Evolutionary conservation across 73 alveolate species (phyloP).

Genomic region (Paramecium bursaria): DNA sequence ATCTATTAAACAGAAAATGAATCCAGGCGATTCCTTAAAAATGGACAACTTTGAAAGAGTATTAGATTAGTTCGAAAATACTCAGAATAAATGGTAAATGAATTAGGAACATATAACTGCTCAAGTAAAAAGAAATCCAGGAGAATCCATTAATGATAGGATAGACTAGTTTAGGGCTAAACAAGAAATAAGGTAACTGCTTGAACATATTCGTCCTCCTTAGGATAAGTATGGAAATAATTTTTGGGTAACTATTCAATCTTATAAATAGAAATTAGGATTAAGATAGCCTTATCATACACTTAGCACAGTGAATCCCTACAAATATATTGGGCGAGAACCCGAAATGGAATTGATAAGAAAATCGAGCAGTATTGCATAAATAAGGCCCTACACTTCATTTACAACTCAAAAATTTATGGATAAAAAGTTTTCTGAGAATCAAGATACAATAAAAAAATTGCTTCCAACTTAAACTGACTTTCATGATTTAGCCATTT

Average conservation of each 20-base stretch:
- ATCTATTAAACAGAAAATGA: background rate
- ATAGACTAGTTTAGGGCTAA: constrained; percentile 7
- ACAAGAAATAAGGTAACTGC: constrained; percentile 9
- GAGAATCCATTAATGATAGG: constrained; percentile 22
- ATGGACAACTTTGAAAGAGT: constrained; percentile 28
- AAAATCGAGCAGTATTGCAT: background rate
- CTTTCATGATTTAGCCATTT: too few relatives aligned
- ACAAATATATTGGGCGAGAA: background rate
- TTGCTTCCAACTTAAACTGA: constrained; percentile 43
- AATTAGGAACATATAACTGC: background rate
- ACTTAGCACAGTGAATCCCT: background rate
- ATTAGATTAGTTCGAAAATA: constrained; percentile 9
- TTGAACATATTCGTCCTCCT: constrained; percentile 14
- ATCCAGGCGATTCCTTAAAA: constrained; percentile 22
- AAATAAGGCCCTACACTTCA: constrained; percentile 21
- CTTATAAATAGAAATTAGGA: constrained; percentile 8
- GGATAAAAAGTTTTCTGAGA: constrained; percentile 51
- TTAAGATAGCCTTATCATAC: constrained; percentile 7
- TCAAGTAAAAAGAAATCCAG: constrained; percentile 2
- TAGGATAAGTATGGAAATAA: constrained; percentile 34
- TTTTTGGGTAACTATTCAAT: constrained; percentile 15
- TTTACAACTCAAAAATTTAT: constrained; percentile 4
- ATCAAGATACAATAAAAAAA: constrained; percentile 21
- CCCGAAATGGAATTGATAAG: constrained; percentile 39
- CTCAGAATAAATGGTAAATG: constrained; percentile 6